These are phyloP conservation scores for Plasmodium inui DNA, from an alignment of 169 alveolate genomes.

Conservation along the genomic window DNA sequence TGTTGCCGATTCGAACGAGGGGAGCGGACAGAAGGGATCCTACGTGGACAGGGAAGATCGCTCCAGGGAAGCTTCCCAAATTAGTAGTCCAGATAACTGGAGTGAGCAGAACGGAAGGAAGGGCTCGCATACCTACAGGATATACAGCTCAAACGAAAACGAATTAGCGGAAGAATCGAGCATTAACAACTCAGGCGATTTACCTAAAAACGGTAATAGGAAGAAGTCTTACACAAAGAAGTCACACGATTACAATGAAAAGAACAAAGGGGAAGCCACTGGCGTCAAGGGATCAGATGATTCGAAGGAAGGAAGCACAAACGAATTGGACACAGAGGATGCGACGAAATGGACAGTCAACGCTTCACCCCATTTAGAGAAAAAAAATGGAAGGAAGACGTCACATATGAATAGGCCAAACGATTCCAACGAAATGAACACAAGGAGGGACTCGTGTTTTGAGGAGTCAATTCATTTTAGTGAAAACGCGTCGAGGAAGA, in stretches of 20 bases:
- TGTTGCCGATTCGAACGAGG: neutral
- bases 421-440: neutral
- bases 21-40: neutral
- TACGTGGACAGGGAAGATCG: too few species aligned
- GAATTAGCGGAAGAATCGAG: neutral
- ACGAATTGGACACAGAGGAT: neutral
- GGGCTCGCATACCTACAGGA: neutral
- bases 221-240: neutral
- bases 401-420: neutral
- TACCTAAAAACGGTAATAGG: neutral
- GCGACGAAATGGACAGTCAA: neutral
- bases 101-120: neutral
- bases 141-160: neutral
- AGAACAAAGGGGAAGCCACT: neutral
- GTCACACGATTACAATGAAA: neutral
- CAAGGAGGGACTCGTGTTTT: neutral
- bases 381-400: neutral
- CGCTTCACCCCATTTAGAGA: neutral
- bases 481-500: neutral
- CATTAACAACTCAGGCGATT: neutral
- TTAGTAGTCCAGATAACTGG: neutral
- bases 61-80: neutral
- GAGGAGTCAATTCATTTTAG: neutral
- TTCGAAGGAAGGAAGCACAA: neutral
- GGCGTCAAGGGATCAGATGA: neutral